Conservation (phyloP, 345 rosid genomes). For the Dovyalis caffra region DNA sequence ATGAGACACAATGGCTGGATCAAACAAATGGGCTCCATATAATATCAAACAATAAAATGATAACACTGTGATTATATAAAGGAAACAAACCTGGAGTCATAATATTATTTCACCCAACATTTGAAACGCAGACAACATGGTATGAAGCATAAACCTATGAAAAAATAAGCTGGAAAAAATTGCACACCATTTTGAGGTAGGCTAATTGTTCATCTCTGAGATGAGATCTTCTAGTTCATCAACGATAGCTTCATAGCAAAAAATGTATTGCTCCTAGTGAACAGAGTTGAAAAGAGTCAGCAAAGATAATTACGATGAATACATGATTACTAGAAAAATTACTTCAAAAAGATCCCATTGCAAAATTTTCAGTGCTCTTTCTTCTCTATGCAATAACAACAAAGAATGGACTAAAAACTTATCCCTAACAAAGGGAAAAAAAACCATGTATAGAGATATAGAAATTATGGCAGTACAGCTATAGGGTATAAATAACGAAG, state of each 20-base stretch:
- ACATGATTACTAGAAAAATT: not conserved
- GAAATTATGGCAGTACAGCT: not conserved
- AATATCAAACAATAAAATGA: too few species aligned
- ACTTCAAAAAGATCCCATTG: not conserved
- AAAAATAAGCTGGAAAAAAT: not conserved
- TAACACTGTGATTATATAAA: not conserved
- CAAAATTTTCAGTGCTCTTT: not conserved
- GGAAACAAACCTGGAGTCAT: not conserved
- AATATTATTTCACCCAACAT: not conserved
- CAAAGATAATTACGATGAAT: not conserved
- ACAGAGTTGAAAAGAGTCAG: not conserved
- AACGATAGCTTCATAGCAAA: slow-evolving; percentile 68
- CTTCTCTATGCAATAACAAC: not conserved
- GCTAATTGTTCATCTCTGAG: slow-evolving; percentile 12
- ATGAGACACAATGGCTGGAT: not conserved
- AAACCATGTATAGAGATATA: not conserved
- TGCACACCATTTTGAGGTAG: slow-evolving; percentile 5
- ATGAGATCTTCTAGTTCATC: slow-evolving; percentile 70
- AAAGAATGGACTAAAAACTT: not conserved
- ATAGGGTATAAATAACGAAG: not conserved
- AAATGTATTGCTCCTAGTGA: slow-evolving; percentile 68
- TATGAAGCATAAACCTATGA: not conserved
- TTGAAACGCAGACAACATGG: not conserved
- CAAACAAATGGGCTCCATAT: too few species aligned
- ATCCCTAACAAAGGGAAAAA: not conserved